Evolutionary conservation across 257 asterid species (phyloP).

Genomic region (Penstemon davidsonii): DNA sequence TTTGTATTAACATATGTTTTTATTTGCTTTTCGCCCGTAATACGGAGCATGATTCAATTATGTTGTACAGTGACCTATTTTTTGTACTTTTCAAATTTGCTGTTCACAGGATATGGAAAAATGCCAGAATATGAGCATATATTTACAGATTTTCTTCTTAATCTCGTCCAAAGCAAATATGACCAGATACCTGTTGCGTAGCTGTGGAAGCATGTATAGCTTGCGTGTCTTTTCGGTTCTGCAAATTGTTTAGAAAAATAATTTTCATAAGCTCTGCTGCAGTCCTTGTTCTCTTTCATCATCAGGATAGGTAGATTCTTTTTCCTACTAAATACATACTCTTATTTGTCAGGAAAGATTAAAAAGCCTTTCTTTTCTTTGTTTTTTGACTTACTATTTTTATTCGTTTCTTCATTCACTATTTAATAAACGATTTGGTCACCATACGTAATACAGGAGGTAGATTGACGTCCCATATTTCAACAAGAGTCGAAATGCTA

Average conservation of each 20-base stretch:
- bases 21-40: neutral
- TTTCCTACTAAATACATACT: neutral
- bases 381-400: neutral
- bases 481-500: no score
- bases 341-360: neutral
- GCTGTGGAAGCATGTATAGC: conserved; percentile 23
- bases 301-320: neutral
- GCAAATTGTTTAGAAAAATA: neutral
- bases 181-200: conserved; percentile 21
- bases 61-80: neutral
- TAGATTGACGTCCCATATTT: no score
- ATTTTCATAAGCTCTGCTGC: neutral
- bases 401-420: neutral
- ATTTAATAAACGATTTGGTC: no score
- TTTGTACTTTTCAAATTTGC: neutral
- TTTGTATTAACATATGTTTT: conserved; percentile 30
- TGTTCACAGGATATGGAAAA: conserved; percentile 73
- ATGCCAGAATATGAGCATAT: conserved; percentile 89
- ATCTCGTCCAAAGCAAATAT: conserved; percentile 51
- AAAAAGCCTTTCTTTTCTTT: neutral
- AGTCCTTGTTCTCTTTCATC: neutral
- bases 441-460: no score
- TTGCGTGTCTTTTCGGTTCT: conserved; percentile 26
- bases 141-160: conserved; percentile 81
- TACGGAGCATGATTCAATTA: neutral